A percentile compares a stretch with the other conserved stretches of the same genome.
These are phyloP conservation scores for Brassica napus DNA, from an alignment of 345 rosid genomes.

Conservation along the genomic window Da-Ae NC_063442.1:36093501-36094000, in stretches of 20 bases:
- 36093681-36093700: constrained; percentile 94
- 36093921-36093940: constrained; percentile 8
- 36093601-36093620: constrained; percentile 58
- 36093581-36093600: constrained; percentile 76
- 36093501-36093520: constrained; percentile 84
- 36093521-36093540: constrained; percentile 57
- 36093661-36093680: constrained; percentile 91
- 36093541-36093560: constrained; percentile 50
- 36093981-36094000: constrained; percentile 25
- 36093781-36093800: constrained; percentile 8
- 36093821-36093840: constrained; percentile 95
- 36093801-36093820: constrained; percentile 61
- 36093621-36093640: constrained; percentile 68
- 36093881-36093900: constrained; percentile 98
- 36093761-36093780: neutral
- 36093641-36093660: constrained; percentile 86
- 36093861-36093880: constrained; percentile 93
- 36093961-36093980: constrained; percentile 1
- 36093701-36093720: constrained; percentile 2
- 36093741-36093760: neutral
- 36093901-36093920: constrained; percentile 73
- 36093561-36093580: constrained; percentile 70
- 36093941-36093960: constrained; percentile 11
- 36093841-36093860: constrained; percentile 96
- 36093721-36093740: neutral